Conservation (phyloP, 2,329 filamentous ascomycete species). For the Arthrobotrys iridis region DNA sequence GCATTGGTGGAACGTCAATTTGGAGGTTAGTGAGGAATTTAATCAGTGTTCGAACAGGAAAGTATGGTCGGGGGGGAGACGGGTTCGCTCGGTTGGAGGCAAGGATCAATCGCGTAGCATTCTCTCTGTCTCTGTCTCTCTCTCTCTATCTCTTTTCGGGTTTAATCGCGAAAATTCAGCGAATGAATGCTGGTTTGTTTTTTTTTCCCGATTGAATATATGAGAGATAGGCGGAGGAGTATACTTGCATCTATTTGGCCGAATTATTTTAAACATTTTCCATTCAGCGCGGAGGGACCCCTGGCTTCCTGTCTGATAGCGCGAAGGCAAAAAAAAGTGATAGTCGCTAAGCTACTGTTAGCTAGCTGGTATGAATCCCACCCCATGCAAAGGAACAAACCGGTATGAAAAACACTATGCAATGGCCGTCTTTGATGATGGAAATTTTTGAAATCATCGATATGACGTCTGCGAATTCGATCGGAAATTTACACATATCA, state of each 20-base stretch:
- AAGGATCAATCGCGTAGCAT: conserved; percentile 22
- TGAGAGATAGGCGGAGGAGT: background rate
- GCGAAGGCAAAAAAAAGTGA: background rate
- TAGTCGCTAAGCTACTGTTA: background rate
- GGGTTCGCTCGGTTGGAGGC: conserved; percentile 15
- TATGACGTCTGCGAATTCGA: conserved; percentile 1
- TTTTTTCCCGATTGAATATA: background rate
- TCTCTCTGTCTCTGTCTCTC: too few relatives aligned
- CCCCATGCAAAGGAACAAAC: too few relatives aligned
- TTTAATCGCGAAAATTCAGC: conserved; percentile 11
- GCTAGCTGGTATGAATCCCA: too few relatives aligned
- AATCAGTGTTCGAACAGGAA: background rate
- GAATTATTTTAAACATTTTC: background rate
- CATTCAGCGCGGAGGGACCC: background rate
- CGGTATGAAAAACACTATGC: background rate
- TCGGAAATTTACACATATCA: background rate
- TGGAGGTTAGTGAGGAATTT: background rate
- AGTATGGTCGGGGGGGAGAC: background rate
- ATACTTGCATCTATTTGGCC: conserved; percentile 5
- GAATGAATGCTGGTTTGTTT: background rate
- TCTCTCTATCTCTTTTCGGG: too few relatives aligned
- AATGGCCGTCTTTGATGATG: background rate
- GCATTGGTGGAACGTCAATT: background rate
- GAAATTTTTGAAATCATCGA: background rate
- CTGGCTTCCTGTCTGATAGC: background rate